These are phyloP conservation scores for Ophiocordyceps sinensis DNA, from an alignment of 2,329 filamentous ascomycete genomes.

Conservation along the genomic window DNA sequence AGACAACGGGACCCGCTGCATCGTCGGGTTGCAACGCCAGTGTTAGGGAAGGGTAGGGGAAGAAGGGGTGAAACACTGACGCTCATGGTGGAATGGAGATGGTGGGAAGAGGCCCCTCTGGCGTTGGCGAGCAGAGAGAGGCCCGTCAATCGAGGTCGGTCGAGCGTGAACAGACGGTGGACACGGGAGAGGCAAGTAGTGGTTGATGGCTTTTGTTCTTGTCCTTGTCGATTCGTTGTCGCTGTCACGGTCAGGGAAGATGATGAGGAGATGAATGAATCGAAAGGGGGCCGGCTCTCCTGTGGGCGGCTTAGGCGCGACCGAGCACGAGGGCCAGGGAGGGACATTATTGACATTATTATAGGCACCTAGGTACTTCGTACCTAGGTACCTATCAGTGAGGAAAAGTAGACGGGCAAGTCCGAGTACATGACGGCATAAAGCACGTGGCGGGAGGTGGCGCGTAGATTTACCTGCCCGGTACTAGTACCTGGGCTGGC, in stretches of 20 bases:
- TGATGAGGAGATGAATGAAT: background rate
- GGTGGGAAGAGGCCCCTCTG: background rate
- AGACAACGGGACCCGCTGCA: background rate
- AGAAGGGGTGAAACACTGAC: conserved; percentile 12
- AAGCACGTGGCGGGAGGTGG: background rate
- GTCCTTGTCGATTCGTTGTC: background rate
- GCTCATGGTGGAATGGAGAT: conserved; percentile 11
- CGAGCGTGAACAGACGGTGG: background rate
- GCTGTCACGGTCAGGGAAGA: background rate
- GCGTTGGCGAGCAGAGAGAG: background rate
- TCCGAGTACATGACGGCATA: background rate
- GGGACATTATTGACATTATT: background rate
- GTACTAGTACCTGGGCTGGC: background rate
- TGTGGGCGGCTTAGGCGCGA: background rate
- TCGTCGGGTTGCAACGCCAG: conserved; percentile 8
- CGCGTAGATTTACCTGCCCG: background rate
- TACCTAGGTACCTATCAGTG: too few relatives aligned
- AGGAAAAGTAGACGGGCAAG: background rate
- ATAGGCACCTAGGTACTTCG: too few relatives aligned
- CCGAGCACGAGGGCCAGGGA: background rate
- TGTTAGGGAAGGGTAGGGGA: conserved; percentile 8
- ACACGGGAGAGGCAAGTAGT: background rate
- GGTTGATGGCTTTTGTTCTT: too few relatives aligned
- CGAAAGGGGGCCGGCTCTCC: background rate
- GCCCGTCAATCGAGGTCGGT: background rate